Base-by-base conservation (phyloP, 1,284 basidiomycete species). In the Golubevia pallescens region DNA sequence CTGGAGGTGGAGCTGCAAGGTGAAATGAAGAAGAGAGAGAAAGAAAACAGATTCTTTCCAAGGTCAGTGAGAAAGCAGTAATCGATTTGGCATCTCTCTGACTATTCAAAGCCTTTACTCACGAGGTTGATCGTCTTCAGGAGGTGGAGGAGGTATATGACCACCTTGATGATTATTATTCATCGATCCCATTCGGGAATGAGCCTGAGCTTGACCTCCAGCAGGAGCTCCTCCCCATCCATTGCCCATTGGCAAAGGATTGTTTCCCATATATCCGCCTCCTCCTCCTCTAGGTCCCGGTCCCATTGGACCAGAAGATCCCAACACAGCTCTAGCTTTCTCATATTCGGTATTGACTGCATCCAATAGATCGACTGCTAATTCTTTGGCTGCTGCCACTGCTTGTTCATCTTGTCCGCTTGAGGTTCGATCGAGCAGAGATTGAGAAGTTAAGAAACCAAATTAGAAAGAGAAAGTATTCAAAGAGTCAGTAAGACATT, bases 281-380 rank as follows among this genome's bases (percentile, higher is more conserved):
- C n/a, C n/a, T n/a, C n/a, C n/a, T 7, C 54, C 54, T 32, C 24
- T 32, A 21, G 54, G 54, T 7, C 54, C 54, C 6, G 5, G 5
- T 10, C 54, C 54, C 6, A 2, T 56, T 62, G 13, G 21, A 21
- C 51, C 58, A n/a, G n/a, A n/a, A n/a, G n/a, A n/a, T n/a, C 38
- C 53, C 20, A 62, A 57, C 34, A 64, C 71, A 51, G 73, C 71
- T 13, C 66, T 66, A 2, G 80, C 75, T 66, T 85, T 83, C 20
- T 69, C 69, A 73, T 78, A 81, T 65, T 83, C 80, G 6, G 60
- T 60, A 1, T 63, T 69, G 2, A 85, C 81, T 2, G 78, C 79
- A 24, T 84, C 82, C 52, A 85, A 42, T 32, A 85, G 59, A 56
- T 85, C 82, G 19, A 74, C 63, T 1, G 80, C 78, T 48, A 85